Percentiles rank a stretch among this genome's conserved stretches.
phyloP scores from a whole-genome alignment of 208 protist species.

The Leishmania turanica region DNA sequence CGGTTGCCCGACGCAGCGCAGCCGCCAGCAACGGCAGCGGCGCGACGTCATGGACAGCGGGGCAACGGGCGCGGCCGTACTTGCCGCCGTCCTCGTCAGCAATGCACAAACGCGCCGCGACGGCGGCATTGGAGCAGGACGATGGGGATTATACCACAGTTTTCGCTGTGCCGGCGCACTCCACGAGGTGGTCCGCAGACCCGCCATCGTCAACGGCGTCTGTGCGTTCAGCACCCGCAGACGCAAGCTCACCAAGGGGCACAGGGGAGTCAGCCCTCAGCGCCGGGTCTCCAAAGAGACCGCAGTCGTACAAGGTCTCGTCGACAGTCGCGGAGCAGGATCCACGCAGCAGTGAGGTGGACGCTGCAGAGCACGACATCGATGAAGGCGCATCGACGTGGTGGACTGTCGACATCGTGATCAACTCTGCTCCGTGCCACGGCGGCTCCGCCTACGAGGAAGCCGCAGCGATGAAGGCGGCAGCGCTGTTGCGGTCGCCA shows the following conservation, averaged over 20 bases:
- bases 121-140: background rate
- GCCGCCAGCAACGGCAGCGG: background rate
- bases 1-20: background rate
- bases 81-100: background rate
- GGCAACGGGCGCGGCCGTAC: background rate
- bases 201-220: background rate
- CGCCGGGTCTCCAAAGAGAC: background rate
- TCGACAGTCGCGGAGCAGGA: background rate
- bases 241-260: background rate
- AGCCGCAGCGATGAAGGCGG: background rate
- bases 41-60: background rate
- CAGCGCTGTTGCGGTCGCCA: slow-evolving; percentile 18
- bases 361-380: background rate
- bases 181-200: background rate
- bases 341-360: background rate
- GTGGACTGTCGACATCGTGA: slow-evolving; percentile 34
- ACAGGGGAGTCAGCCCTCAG: background rate
- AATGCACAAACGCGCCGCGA: background rate
- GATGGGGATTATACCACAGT: background rate
- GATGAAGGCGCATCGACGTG: slow-evolving; percentile 7
- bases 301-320: background rate
- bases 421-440: background rate
- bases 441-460: slow-evolving; percentile 6
- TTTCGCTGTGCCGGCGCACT: background rate
- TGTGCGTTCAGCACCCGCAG: background rate